Percentiles rank a stretch among this genome's conserved stretches.
Evolutionary conservation across 176 grass and related monocot genomes (phyloP).

Genomic region (Carex parvula): DNA sequence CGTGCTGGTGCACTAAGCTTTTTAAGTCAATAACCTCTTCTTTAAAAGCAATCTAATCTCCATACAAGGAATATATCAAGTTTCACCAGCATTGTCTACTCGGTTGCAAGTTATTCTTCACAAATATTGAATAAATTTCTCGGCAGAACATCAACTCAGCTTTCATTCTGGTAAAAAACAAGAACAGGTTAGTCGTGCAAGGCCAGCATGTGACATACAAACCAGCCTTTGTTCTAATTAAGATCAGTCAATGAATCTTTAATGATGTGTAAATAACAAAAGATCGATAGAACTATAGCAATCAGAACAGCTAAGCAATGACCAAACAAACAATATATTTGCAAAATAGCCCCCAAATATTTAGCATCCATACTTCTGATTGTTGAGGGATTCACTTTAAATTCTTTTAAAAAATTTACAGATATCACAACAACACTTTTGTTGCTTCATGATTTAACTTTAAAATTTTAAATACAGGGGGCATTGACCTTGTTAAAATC

Average conservation of each 20-base stretch:
- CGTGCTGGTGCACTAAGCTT: not conserved
- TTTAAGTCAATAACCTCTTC: not conserved
- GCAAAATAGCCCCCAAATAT: not conserved
- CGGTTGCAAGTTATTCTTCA: slow-evolving; percentile 6
- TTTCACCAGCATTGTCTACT: not conserved
- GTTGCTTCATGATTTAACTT: not conserved
- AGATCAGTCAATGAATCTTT: not conserved
- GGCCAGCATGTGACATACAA: not conserved
- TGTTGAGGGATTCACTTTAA: not conserved
- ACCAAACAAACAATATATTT: not conserved
- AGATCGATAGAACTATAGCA: not conserved
- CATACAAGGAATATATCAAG: slow-evolving; percentile 9
- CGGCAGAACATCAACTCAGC: not conserved
- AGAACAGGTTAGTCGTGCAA: not conserved
- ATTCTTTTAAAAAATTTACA: too few relatives aligned
- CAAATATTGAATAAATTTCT: slow-evolving; percentile 9
- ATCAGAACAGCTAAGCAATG: not conserved
- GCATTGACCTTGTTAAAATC: too few relatives aligned
- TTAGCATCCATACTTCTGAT: not conserved
- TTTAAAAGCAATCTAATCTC: not conserved
- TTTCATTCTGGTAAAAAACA: slow-evolving; percentile 11
- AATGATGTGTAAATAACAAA: not conserved
- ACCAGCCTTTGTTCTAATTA: not conserved
- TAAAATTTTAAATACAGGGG: too few relatives aligned
- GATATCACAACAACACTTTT: not conserved